These are phyloP conservation scores for Oemleria cerasiformis DNA, from an alignment of 306 rosid genomes.

Conservation along the genomic window DNA sequence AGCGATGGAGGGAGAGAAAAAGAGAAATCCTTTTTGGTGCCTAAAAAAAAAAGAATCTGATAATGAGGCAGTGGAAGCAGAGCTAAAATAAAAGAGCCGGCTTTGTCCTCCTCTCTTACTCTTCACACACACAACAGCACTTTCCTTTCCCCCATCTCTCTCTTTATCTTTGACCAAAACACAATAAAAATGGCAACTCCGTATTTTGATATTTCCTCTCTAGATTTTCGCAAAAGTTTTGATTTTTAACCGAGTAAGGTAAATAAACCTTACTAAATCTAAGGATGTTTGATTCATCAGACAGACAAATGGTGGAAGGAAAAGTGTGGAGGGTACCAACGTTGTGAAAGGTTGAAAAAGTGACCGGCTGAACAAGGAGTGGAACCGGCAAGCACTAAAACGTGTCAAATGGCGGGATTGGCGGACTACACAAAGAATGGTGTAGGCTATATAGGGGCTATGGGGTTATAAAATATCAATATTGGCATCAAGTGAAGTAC, in stretches of 20 bases:
- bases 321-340: not conserved
- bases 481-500: not conserved
- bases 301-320: not conserved
- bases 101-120: slow-evolving; percentile 22
- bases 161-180: slow-evolving; percentile 22
- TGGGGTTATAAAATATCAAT: not conserved
- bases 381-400: slow-evolving; percentile 13
- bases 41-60: slow-evolving; percentile 13
- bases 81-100: slow-evolving; percentile 21
- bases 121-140: not conserved
- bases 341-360: not conserved
- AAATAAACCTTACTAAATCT: no score
- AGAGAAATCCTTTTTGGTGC: not conserved
- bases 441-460: not conserved
- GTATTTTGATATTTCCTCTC: not conserved
- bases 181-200: slow-evolving; percentile 10
- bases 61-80: slow-evolving; percentile 17
- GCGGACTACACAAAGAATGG: slow-evolving; percentile 19
- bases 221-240: slow-evolving; percentile 11
- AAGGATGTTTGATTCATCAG: not conserved
- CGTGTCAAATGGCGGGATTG: slow-evolving; percentile 29
- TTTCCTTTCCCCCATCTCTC: slow-evolving; percentile 3
- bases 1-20: not conserved
- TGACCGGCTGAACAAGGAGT: not conserved
- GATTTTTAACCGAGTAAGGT: not conserved